Conservation (phyloP, 2,329 filamentous ascomycete species). For the Proliferodiscus dingleyae region DNA sequence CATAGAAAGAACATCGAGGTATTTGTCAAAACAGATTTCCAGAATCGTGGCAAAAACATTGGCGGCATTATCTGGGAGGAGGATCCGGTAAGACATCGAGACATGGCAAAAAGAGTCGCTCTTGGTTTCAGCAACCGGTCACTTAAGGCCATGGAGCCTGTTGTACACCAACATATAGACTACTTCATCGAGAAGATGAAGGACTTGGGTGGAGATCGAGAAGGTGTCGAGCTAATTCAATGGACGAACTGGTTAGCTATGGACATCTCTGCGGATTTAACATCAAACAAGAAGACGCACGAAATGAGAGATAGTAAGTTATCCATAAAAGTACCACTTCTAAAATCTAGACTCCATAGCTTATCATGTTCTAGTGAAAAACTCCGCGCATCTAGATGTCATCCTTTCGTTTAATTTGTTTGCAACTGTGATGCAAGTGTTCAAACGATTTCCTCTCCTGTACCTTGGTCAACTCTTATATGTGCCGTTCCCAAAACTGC, state of each 20-base stretch:
- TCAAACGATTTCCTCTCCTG: too few species aligned
- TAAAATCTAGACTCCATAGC: background rate
- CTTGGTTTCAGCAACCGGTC: slow-evolving; percentile 3
- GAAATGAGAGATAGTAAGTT: slow-evolving; percentile 7
- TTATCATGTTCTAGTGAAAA: too few species aligned
- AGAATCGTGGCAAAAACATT: background rate
- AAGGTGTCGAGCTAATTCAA: slow-evolving; percentile 1
- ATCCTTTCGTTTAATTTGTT: too few species aligned
- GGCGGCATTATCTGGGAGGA: slow-evolving; percentile 5
- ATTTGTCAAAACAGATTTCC: slow-evolving; percentile 6
- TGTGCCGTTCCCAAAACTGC: too few species aligned
- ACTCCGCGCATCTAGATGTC: too few species aligned
- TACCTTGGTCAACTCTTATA: too few species aligned
- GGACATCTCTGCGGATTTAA: slow-evolving; percentile 8
- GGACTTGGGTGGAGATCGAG: background rate
- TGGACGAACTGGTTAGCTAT: slow-evolving; percentile 7
- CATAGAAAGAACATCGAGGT: background rate
- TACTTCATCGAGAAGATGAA: slow-evolving; percentile 6
- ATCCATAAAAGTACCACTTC: background rate
- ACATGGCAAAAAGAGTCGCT: slow-evolving; percentile 4
- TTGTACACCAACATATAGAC: slow-evolving; percentile 6
- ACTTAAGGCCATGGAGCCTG: slow-evolving; percentile 3
- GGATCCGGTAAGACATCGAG: slow-evolving; percentile 3
- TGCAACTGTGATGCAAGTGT: too few species aligned
- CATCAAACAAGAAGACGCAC: slow-evolving; percentile 2